A percentile compares a stretch with the other conserved stretches of the same genome.
Evolutionary conservation across 352 stramenopile species (phyloP).

Genomic region (Phytopythium montanum): DNA sequence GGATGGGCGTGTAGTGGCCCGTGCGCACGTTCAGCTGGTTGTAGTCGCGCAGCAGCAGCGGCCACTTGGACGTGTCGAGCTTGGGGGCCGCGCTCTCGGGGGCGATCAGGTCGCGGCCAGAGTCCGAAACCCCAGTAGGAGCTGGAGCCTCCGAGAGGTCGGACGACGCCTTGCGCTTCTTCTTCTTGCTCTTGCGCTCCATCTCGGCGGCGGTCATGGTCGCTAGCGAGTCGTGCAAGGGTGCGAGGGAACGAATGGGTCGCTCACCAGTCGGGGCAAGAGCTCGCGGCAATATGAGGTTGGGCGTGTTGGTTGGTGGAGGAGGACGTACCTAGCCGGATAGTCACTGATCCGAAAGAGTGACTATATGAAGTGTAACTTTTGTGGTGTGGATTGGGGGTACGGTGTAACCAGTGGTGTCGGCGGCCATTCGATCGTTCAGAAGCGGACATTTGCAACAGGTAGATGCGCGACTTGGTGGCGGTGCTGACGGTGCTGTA

Average conservation of each 20-base stretch:
- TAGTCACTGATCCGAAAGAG: too few relatives aligned
- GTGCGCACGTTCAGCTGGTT: conserved; percentile 98
- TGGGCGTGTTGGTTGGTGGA: conserved; percentile 6
- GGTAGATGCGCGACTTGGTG: not conserved
- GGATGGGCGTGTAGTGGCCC: conserved; percentile 99
- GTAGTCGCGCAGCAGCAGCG: conserved; percentile 99
- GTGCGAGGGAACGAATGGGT: not conserved
- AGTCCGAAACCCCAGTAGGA: not conserved
- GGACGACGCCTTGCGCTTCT: conserved; percentile 81
- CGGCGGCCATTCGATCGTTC: not conserved
- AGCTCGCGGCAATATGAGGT: too few relatives aligned
- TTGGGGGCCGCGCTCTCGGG: conserved; percentile 84
- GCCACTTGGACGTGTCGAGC: conserved; percentile 97
- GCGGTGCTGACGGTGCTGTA: not conserved
- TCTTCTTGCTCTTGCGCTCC: conserved; percentile 88
- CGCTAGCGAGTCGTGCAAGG: not conserved
- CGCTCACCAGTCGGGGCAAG: not conserved
- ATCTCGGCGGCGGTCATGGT: conserved; percentile 62
- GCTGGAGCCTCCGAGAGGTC: conserved; percentile 13
- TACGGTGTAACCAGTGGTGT: not conserved
- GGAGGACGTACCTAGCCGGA: too few relatives aligned
- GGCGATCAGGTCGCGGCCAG: conserved; percentile 73
- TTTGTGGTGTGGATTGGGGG: not conserved
- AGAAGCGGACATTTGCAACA: not conserved
- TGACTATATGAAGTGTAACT: too few relatives aligned